Evolutionary conservation across 176 grass and related monocot species (phyloP).

Genomic region (Saccharum officinarum): DNA sequence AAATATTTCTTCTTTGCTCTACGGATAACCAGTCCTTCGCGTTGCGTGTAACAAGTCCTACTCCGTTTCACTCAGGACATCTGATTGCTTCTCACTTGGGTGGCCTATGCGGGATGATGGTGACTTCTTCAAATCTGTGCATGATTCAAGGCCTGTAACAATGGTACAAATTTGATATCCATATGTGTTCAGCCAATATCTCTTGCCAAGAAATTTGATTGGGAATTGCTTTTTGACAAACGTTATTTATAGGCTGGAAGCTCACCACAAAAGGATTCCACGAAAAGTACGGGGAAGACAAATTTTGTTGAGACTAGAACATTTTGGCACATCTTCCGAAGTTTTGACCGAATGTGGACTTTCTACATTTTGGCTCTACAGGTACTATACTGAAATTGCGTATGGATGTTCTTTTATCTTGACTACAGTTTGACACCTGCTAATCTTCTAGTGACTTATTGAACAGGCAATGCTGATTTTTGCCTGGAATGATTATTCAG

Average conservation of each 20-base stretch:
- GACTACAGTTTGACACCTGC: slow-evolving; percentile 8
- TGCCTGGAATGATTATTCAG: slow-evolving; percentile 64
- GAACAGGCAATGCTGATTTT: slow-evolving; percentile 86
- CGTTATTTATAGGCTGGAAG: slow-evolving; percentile 54
- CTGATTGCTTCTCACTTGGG: slow-evolving; percentile 88
- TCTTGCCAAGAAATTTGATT: slow-evolving; percentile 33
- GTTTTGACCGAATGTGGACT: slow-evolving; percentile 99
- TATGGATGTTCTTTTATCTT: slow-evolving; percentile 12
- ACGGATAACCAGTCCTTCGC: neutral
- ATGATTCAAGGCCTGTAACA: slow-evolving; percentile 47
- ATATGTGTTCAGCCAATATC: slow-evolving; percentile 11
- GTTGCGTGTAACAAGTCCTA: slow-evolving; percentile 32
- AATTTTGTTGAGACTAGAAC: slow-evolving; percentile 96
- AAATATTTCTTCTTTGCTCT: too few relatives aligned
- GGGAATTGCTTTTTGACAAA: slow-evolving; percentile 15
- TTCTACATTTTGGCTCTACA: slow-evolving; percentile 90
- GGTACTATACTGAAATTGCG: slow-evolving; percentile 42
- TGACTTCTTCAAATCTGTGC: slow-evolving; percentile 89
- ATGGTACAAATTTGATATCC: slow-evolving; percentile 46
- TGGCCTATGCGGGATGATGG: slow-evolving; percentile 99
- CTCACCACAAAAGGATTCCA: slow-evolving; percentile 48
- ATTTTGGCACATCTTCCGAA: slow-evolving; percentile 96
- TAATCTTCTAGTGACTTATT: slow-evolving; percentile 25
- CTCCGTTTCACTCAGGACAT: slow-evolving; percentile 59
- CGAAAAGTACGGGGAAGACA: slow-evolving; percentile 83